Evolutionary conservation across 2,329 filamentous ascomycete species (phyloP), one percentile per base, ranked within the genome.

Genomic region (Didymella arachidicola): DNA sequence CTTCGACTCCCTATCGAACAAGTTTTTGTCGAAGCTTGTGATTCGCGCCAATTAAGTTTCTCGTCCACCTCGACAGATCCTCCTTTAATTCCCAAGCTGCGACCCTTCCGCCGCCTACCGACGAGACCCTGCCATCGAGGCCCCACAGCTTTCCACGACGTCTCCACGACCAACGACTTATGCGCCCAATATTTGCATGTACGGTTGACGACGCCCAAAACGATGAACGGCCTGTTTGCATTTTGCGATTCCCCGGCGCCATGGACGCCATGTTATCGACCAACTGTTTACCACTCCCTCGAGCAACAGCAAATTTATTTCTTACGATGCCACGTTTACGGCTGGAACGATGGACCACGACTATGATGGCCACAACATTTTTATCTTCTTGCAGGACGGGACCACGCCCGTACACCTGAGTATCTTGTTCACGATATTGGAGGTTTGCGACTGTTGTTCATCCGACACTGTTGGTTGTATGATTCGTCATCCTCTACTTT

Each of bases 1-100:
- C 81, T 98, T 97, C 75, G 94, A 98, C 82, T 95, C 89, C 61
- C 80, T 98, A 75, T 96, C 93, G 52, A 97, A 97, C 84, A 98
- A 97, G 83, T 97, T 98, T 83, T 82, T 97, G 68, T 96, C 93
- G 36, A 96, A 96, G 81, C 87, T 98, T 73, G 93, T 97, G 77
- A 97, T 97, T 78, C 92, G 94, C 70, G 91, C 94, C 72, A 96
- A 96, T 82, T 96, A 84, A 62, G 46, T 43, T 45, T 18, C 44
- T 11, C 34, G 32, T 50, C 53, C 59, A 47, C 50, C 47, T 49
- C 41, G 42, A 63, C 56, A 42, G 29, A 62, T 44, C 29, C 62
- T 58, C 51, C 52, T 62, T 59, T 63, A 55, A 49, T 62, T 34
- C 60, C 36, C 38, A 60, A 62, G 64, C 67, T 67, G 60, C 62